Base-by-base conservation (phyloP, 169 alveolate species). In the Plasmodium gaboni region DNA sequence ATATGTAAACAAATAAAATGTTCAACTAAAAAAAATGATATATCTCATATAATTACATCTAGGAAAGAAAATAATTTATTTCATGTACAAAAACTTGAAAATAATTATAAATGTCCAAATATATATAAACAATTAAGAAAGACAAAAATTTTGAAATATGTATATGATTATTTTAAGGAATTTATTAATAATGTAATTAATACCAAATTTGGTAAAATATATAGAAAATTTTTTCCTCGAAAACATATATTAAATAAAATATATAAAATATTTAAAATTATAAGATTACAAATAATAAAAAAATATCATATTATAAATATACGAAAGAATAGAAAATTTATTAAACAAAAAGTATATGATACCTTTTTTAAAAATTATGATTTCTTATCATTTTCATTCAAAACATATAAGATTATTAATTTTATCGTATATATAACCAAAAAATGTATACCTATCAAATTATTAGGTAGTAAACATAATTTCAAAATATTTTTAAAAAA, bases 1-100 rank as follows among this genome's bases (percentile, higher is more conserved):
- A 86, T 86, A n/a, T 59, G 57, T 12, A 86, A 86, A 38, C 86
- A 72, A 73, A 86, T 70, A 1, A 86, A 86, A 86, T 86, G 92
- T 57, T 51, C 60, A n/a, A 59, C 74, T 17, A 86, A 70, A 61
- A 72, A 69, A 57, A 86, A 86, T 48, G 92, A 69, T 12, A 86
- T 86, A 9, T 86, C 74, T 13, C 50, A n/a, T 65, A 51, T 59
- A 22, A 15, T 86, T 24, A 38, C 46, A 38, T 42, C 26, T 4
- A 70, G 51, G 44, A 86, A 86, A 59, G 92, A 76, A 42, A 48
- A 32, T 42, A 13, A 13, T 2, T 8, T 26, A 59, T 6, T 60
- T 3, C 19, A 17, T 17, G n/a, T 50, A 44, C 1, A 6, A 26
- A 55, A 65, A 38, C n/a, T 42, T 1, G 15, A 48, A 13, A 74